These are phyloP conservation scores for Boletus eberwhitei DNA, from an alignment of 768 basidiomycete species.

Conservation along the genomic window DNA sequence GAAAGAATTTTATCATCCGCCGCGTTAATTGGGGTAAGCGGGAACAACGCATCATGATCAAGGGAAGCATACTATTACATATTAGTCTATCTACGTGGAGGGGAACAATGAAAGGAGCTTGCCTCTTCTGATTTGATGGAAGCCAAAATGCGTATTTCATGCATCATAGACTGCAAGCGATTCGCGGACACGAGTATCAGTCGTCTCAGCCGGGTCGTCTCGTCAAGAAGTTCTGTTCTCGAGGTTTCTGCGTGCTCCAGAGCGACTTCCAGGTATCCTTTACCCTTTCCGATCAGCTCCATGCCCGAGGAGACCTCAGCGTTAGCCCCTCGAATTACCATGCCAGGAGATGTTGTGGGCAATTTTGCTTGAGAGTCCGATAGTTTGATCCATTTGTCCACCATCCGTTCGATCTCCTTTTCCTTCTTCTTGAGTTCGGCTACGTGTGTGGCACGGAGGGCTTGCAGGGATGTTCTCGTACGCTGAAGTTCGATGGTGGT, in stretches of 20 bases:
- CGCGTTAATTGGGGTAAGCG: conserved; percentile 47
- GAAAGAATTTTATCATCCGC: conserved; percentile 47
- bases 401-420: conserved; percentile 70
- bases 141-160: conserved; percentile 41
- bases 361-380: conserved; percentile 66
- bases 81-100: conserved; percentile 4
- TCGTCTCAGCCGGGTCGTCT: conserved; percentile 60
- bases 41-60: conserved; percentile 50
- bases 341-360: conserved; percentile 44
- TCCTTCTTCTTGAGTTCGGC: conserved; percentile 79
- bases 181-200: conserved; percentile 63
- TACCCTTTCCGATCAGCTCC: conserved; percentile 47
- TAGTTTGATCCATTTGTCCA: conserved; percentile 73
- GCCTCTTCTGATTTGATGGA: conserved; percentile 50
- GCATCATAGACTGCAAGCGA: conserved; percentile 54
- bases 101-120: conserved; percentile 14
- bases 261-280: conserved; percentile 59
- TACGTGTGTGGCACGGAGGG: conserved; percentile 63
- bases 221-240: conserved; percentile 55
- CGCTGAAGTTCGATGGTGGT: conserved; percentile 69
- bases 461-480: conserved; percentile 64
- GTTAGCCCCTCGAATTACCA: conserved; percentile 51
- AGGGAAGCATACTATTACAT: conserved; percentile 41
- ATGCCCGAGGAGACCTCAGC: conserved; percentile 44
- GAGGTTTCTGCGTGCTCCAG: conserved; percentile 73